These are phyloP conservation scores for Botrytis medusae DNA, from an alignment of 2,329 filamentous ascomycete genomes.

Conservation along the genomic window DNA sequence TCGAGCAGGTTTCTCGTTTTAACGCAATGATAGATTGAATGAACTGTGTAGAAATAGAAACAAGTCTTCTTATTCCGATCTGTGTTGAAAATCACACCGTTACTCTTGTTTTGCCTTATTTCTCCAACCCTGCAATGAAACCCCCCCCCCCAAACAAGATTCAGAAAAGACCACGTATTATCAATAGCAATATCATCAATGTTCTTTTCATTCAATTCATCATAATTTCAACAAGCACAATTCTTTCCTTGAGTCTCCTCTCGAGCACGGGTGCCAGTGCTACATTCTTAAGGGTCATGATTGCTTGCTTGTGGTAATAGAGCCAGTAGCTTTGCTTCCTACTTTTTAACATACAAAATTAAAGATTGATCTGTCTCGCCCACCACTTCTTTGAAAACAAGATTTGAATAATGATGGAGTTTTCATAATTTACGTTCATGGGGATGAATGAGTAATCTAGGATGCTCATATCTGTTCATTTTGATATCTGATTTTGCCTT, in stretches of 20 bases:
- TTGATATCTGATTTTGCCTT: background rate
- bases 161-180: fast-evolving
- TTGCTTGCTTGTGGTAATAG: background rate
- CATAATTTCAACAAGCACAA: background rate
- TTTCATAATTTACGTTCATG: background rate
- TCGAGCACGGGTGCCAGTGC: background rate
- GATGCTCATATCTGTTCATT: background rate
- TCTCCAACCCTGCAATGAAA: background rate
- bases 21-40: background rate
- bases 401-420: background rate
- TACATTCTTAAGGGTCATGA: background rate
- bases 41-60: background rate
- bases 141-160: too few species aligned
- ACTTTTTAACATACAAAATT: too few species aligned
- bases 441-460: background rate
- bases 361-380: background rate
- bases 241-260: background rate
- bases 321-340: background rate
- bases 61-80: background rate
- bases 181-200: background rate
- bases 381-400: background rate
- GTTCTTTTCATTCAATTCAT: background rate
- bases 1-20: background rate
- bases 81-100: background rate
- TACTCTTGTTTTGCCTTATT: background rate